These are phyloP conservation scores for Irpex sp. DNA, from an alignment of 1,284 basidiomycete species.

Conservation along the genomic window DNA sequence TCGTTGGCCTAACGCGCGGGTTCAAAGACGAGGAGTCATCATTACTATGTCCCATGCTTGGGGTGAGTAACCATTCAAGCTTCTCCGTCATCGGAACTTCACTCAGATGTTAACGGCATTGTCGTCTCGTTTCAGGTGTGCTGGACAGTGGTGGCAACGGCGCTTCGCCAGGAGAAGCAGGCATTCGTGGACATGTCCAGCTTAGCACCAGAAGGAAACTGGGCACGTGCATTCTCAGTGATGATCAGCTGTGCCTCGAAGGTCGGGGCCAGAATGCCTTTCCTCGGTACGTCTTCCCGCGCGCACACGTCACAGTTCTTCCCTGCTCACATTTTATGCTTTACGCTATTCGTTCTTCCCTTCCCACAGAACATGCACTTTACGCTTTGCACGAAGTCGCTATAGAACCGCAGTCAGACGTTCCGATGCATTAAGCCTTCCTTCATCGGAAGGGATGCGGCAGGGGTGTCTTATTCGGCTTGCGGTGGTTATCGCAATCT, in stretches of 20 bases:
- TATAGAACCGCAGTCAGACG: neutral
- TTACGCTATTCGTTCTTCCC: neutral
- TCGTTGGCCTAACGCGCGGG: constrained; percentile 19
- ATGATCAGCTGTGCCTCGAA: constrained; percentile 16
- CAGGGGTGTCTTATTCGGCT: neutral
- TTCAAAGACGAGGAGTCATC: constrained; percentile 22
- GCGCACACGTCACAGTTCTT: neutral
- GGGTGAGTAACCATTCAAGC: constrained; percentile 13
- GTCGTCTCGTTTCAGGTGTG: constrained; percentile 12
- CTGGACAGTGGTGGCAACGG: constrained; percentile 18
- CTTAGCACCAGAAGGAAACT: constrained; percentile 6
- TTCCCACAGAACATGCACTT: constrained; percentile 1
- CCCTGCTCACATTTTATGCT: neutral
- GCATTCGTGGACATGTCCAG: constrained; percentile 5
- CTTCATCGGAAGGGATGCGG: neutral
- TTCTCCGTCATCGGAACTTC: neutral
- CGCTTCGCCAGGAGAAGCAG: constrained; percentile 15
- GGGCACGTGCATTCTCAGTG: constrained; percentile 11
- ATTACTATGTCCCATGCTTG: constrained; percentile 20
- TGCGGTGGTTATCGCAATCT: constrained; percentile 3
- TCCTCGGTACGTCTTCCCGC: constrained; percentile 13
- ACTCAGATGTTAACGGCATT: constrained; percentile 2
- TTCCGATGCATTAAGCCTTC: neutral
- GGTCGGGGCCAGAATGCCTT: constrained; percentile 14
- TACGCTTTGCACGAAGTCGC: constrained; percentile 4